Conservation (phyloP, 2,329 filamentous ascomycete genomes). For the Hymenoscyphus scutula region DNA sequence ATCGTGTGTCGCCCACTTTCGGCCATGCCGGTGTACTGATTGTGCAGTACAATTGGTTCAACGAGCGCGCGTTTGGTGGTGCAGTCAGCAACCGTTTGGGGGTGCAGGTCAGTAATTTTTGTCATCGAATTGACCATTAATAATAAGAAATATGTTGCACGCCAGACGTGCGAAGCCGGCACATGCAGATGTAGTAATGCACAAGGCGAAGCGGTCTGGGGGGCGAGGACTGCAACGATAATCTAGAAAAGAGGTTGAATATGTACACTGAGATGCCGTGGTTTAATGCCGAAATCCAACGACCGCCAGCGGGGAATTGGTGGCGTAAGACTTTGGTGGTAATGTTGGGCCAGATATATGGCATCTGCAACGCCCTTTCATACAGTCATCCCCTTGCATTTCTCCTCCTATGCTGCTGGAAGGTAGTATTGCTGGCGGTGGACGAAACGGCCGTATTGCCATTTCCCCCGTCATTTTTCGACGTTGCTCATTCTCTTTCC, state of each 20-base stretch:
- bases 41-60: not conserved
- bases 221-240: not conserved
- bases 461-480: not conserved
- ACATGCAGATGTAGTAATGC: not conserved
- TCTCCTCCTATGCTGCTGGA: too few species aligned
- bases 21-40: not conserved
- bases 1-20: not conserved
- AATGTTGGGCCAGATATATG: not conserved
- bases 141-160: not conserved
- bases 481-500: not conserved
- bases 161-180: not conserved
- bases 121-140: not conserved
- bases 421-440: not conserved
- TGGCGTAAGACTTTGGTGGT: not conserved
- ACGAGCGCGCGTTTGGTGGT: not conserved
- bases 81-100: not conserved
- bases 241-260: not conserved
- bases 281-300: too few species aligned
- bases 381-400: constrained; percentile 1
- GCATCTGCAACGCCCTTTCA: not conserved
- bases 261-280: not conserved
- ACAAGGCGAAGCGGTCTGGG: not conserved
- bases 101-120: not conserved
- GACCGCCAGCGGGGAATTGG: not conserved
- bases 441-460: not conserved